phyloP scores from a whole-genome alignment of 2,329 filamentous ascomycete species.

The Cercospora nicotianae region DNA sequence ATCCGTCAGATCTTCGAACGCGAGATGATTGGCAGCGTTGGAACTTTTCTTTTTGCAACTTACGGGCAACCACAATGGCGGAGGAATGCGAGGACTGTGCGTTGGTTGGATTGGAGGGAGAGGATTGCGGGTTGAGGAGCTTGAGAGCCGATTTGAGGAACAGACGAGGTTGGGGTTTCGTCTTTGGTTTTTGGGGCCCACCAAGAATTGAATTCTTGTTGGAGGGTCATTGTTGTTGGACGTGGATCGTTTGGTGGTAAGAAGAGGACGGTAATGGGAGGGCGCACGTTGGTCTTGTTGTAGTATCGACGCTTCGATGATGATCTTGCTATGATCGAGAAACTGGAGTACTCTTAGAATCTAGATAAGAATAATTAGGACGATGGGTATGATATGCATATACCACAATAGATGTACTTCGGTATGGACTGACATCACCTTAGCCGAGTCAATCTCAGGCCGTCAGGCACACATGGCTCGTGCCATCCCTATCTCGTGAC shows the following conservation, averaged over 20 bases:
- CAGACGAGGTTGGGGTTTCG: conserved; percentile 20
- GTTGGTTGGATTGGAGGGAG: conserved; percentile 54
- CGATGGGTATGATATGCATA: background rate
- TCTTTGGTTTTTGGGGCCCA: conserved; percentile 37
- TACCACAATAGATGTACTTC: background rate
- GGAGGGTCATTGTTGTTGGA: conserved; percentile 24
- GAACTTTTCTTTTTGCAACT: background rate
- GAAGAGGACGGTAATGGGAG: background rate
- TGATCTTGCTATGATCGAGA: background rate
- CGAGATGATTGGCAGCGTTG: background rate
- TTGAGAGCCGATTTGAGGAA: conserved; percentile 54
- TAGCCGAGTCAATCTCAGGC: background rate
- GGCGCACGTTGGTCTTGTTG: background rate
- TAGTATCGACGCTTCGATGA: background rate
- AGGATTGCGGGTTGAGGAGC: conserved; percentile 59
- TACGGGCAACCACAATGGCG: conserved; percentile 70
- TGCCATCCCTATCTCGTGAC: conserved; percentile 2
- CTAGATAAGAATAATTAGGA: background rate
- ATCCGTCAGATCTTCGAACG: no score
- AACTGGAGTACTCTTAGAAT: no score
- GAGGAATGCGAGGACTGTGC: conserved; percentile 65
- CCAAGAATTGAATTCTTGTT: conserved; percentile 46
- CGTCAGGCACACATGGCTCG: background rate
- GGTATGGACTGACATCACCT: conserved; percentile 3
- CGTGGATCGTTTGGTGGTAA: background rate